These are phyloP conservation scores for Penicillium goetzii DNA, from an alignment of 495 filamentous ascomycete genomes.

Conservation along the genomic window DNA sequence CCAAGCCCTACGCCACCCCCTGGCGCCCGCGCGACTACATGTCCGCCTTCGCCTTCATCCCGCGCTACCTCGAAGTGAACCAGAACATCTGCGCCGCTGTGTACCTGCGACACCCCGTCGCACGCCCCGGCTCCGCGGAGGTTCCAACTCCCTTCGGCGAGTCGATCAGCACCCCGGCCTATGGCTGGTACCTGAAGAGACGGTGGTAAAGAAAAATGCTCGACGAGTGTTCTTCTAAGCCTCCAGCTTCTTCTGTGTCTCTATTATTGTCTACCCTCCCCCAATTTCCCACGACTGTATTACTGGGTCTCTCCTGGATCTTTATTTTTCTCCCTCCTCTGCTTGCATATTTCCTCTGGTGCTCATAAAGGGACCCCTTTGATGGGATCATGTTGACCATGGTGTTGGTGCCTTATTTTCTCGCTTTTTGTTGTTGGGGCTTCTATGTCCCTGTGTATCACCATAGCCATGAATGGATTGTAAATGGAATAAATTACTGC, in stretches of 20 bases:
- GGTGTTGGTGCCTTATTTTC: conserved; percentile 35
- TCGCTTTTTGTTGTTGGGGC: conserved; percentile 27
- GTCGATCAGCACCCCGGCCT: conserved; percentile 71
- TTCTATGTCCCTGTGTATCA: conserved; percentile 30
- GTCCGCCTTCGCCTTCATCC: conserved; percentile 91
- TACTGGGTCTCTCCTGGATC: conserved; percentile 42
- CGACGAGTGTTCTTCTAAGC: background rate
- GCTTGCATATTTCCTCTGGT: conserved; percentile 37
- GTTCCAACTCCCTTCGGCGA: conserved; percentile 82
- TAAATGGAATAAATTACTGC: conserved; percentile 34
- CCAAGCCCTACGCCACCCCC: conserved; percentile 87
- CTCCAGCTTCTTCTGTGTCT: conserved; percentile 22
- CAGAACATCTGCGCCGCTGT: conserved; percentile 94
- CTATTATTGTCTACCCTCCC: conserved; percentile 15
- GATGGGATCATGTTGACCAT: conserved; percentile 35
- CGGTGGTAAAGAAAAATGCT: conserved; percentile 55
- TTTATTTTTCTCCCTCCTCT: conserved; percentile 21
- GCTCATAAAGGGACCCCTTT: conserved; percentile 23
- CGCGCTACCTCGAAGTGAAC: conserved; percentile 95
- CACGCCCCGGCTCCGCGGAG: conserved; percentile 82
- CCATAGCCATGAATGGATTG: conserved; percentile 36
- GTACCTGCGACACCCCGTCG: conserved; percentile 93
- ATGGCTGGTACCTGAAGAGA: conserved; percentile 91
- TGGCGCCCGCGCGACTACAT: conserved; percentile 90
- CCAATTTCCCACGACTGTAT: conserved; percentile 40